These are phyloP conservation scores for Colletotrichum trifolii DNA, from an alignment of 2,329 filamentous ascomycete genomes.

Conservation along the genomic window DNA sequence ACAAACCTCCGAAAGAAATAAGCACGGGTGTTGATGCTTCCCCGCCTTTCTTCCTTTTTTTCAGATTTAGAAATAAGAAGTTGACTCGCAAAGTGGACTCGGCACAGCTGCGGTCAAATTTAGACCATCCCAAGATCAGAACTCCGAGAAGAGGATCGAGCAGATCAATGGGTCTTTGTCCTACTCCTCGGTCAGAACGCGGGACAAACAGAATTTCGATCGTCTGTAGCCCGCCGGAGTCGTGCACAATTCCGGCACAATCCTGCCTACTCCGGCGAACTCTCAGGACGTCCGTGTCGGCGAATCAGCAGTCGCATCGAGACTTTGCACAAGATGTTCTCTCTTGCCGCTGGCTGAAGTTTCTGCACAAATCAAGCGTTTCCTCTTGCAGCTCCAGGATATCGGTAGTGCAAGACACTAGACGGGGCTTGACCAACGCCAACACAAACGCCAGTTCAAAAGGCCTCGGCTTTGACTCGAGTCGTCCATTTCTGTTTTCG, in stretches of 20 bases:
- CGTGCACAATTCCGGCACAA: constrained; percentile 13
- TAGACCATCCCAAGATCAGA: background rate
- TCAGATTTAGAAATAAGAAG: no score
- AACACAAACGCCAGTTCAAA: background rate
- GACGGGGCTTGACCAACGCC: background rate
- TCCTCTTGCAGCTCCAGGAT: background rate
- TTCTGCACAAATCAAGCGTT: background rate
- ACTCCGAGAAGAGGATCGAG: background rate
- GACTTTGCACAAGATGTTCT: no score
- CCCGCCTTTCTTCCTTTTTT: no score
- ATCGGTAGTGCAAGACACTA: constrained; percentile 16
- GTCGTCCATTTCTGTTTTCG: background rate
- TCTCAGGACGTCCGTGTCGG: no score
- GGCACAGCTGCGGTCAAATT: constrained; percentile 7
- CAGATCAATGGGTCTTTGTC: constrained; percentile 14
- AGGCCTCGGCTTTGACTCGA: constrained; percentile 18
- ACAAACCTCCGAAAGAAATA: background rate
- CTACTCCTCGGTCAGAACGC: background rate
- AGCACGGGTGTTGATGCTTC: background rate
- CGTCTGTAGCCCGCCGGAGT: constrained; percentile 1
- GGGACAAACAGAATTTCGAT: constrained; percentile 28
- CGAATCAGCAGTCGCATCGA: no score
- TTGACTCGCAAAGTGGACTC: background rate
- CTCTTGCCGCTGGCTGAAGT: constrained; percentile 6
- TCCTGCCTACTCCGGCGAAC: no score